Evolutionary conservation across 2,329 filamentous ascomycete genomes (phyloP), one percentile per base, ranked within the genome.

Genomic region (Arthrobotrys iridis): DNA sequence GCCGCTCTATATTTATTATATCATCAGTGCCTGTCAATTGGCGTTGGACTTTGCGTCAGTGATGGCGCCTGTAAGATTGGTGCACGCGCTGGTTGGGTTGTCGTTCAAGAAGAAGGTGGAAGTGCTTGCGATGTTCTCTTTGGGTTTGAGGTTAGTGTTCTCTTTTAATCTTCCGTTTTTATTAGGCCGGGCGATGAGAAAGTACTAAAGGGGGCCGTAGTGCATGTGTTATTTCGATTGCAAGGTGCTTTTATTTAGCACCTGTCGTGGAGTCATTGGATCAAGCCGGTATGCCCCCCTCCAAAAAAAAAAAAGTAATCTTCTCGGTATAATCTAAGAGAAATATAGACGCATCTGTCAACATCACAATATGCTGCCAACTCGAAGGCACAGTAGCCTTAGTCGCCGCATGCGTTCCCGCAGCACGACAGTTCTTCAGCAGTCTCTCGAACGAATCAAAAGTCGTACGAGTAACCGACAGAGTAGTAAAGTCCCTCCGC

Each of bases 21-120:
- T 73, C 24, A 58, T 73, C 11, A 73, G 68, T 18, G 59, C 59
- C 5, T 65, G 65, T 35, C 68, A 73, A 52, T 37, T 73, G 41
- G 68, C 68, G 5, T 30, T 73, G 50, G 68, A 73, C 43, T 65
- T 73, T 15, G 48, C 68, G 18, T 73, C 68, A 3, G 68, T 73
- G 4, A 15, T 73, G 22, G 60, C 35, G 18, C 68, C 68, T 2
- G 41, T 73, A 20, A n/a, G 24, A 20, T 26, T 73, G 15, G 68
- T 73, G 13, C 48, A 40, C 10, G 52, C 40, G 2, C 43, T 73
- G 7, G 41, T 11, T 1, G 60, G 48, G 30, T 15, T 73, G 33
- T 52, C 18, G 2, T 20, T 65, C 5, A 65, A 45, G 30, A 65
- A 73, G 40, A 73, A 73, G 43, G 28, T 73, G 8, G 68, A 73